These are phyloP conservation scores for Lathyrus tuberosus DNA, from an alignment of 306 rosid species.

Conservation along the genomic window DNA sequence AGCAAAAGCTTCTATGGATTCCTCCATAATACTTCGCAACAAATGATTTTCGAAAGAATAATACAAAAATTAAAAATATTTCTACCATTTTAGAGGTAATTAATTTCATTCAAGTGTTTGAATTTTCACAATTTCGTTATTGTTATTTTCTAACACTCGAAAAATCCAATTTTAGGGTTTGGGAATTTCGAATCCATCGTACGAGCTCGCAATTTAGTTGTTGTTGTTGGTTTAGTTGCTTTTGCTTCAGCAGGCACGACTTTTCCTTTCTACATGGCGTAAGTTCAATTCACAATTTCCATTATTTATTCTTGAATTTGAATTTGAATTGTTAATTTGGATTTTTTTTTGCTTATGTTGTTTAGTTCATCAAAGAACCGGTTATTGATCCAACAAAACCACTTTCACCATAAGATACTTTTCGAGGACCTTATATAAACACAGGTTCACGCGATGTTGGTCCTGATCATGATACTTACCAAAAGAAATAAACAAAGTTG, in stretches of 20 bases:
- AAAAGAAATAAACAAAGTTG: constrained; percentile 60
- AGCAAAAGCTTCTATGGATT: not conserved
- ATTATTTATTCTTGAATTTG: not conserved
- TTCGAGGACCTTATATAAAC: constrained; percentile 94
- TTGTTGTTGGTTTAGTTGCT: constrained; percentile 69
- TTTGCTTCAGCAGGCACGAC: constrained; percentile 81
- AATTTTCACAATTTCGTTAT: no score
- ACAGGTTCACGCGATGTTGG: constrained; percentile 92
- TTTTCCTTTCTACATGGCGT: constrained; percentile 99
- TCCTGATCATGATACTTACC: constrained; percentile 64
- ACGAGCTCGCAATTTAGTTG: constrained; percentile 60
- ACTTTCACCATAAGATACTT: constrained; percentile 87
- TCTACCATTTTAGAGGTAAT: no score
- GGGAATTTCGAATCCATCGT: constrained; percentile 41
- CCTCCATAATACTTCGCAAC: no score
- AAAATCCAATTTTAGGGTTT: no score
- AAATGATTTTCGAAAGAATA: no score
- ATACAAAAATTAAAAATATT: no score
- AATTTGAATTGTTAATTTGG: not conserved
- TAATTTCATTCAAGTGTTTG: no score
- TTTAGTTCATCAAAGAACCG: constrained; percentile 76
- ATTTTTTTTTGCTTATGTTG: constrained; percentile 1
- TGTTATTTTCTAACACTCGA: no score
- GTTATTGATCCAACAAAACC: constrained; percentile 88
- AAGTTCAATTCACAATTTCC: constrained; percentile 35